phyloP scores from a whole-genome alignment of 2,329 filamentous ascomycete species.

The Xylaria sp. region DNA sequence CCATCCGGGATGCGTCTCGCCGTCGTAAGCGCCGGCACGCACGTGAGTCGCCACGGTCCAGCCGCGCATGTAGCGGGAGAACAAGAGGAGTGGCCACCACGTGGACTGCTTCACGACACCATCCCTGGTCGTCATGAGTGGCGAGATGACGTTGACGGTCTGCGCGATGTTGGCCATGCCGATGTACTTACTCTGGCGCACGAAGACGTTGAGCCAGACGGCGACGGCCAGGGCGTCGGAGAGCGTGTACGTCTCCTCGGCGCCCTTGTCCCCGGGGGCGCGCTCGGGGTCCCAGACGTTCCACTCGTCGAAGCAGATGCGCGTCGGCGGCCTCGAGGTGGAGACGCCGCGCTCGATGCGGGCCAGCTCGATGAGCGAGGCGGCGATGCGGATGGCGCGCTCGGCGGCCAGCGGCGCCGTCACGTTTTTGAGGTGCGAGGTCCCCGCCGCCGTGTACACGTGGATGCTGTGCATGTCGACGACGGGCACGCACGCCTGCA shows the following conservation, averaged over 20 bases:
- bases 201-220: slow-evolving; percentile 80
- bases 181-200: slow-evolving; percentile 68
- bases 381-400: slow-evolving; percentile 77
- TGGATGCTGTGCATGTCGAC: slow-evolving; percentile 87
- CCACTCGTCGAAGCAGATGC: slow-evolving; percentile 87
- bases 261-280: slow-evolving; percentile 76
- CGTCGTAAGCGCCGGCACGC: slow-evolving; percentile 70
- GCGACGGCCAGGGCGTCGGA: slow-evolving; percentile 80
- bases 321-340: slow-evolving; percentile 68
- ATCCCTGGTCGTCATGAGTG: slow-evolving; percentile 74
- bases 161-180: slow-evolving; percentile 85
- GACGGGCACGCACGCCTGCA: slow-evolving; percentile 73
- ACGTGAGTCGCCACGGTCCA: slow-evolving; percentile 75
- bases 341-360: slow-evolving; percentile 74
- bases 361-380: slow-evolving; percentile 76
- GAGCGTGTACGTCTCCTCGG: slow-evolving; percentile 78
- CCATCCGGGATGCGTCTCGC: slow-evolving; percentile 74
- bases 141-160: slow-evolving; percentile 80
- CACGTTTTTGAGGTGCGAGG: slow-evolving; percentile 60
- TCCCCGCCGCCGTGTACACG: slow-evolving; percentile 73
- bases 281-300: slow-evolving; percentile 83
- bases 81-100: slow-evolving; percentile 79
- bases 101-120: slow-evolving; percentile 77
- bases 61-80: slow-evolving; percentile 78
- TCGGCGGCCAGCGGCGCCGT: slow-evolving; percentile 76